Evolutionary conservation across 179 eudicot genomes (phyloP).

Genomic region (Heliamphora pulchella): DNA sequence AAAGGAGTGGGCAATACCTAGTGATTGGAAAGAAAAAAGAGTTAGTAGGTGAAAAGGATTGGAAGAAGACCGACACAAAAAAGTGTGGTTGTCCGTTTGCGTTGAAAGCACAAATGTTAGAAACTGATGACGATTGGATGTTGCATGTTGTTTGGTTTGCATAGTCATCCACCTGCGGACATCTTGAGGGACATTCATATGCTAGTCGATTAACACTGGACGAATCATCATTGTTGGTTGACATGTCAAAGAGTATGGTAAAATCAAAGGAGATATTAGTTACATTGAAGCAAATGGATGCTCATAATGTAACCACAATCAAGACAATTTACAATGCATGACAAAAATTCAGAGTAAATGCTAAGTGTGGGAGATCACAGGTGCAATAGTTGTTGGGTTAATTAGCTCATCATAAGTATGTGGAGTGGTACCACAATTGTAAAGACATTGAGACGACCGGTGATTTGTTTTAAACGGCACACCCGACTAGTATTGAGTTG

Average conservation of each 20-base stretch:
- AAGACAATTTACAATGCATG: too few relatives aligned
- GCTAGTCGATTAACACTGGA: not conserved
- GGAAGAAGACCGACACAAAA: not conserved
- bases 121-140: not conserved
- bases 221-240: not conserved
- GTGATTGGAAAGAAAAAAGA: not conserved
- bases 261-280: not conserved
- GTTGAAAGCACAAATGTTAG: not conserved
- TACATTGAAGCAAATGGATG: not conserved
- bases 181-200: not conserved
- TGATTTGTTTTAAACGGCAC: too few relatives aligned
- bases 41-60: not conserved
- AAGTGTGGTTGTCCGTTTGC: not conserved
- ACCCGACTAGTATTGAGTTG: too few relatives aligned
- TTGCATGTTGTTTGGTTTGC: not conserved
- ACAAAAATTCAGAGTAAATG: too few relatives aligned
- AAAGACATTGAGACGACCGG: too few relatives aligned
- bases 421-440: too few relatives aligned
- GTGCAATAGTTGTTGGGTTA: too few relatives aligned
- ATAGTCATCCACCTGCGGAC: not conserved
- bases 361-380: too few relatives aligned
- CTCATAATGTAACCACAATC: too few relatives aligned
- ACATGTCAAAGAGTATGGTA: not conserved
- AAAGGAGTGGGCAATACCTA: not conserved
- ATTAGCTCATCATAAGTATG: too few relatives aligned